Conservation (phyloP, 345 rosid genomes). For the Geranium brycei region DNA sequence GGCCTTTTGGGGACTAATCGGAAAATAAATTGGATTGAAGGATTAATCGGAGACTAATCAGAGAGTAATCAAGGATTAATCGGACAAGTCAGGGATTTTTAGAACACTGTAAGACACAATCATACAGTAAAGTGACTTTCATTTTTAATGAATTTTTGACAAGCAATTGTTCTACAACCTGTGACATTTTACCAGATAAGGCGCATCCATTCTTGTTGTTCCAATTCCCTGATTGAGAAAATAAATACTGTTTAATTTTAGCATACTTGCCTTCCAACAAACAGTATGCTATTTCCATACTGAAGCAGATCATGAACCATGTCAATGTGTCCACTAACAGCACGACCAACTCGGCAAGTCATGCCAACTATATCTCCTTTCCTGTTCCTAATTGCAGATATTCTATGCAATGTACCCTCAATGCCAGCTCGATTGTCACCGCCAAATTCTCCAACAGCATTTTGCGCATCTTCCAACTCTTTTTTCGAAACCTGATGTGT, state of each 20-base stretch:
- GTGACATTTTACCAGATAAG: too few relatives aligned
- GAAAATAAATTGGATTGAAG: too few relatives aligned
- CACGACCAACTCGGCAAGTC: constrained; percentile 58
- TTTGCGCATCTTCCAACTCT: constrained; percentile 52
- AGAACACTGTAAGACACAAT: too few relatives aligned
- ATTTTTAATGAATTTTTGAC: too few relatives aligned
- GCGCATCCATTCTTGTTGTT: neutral
- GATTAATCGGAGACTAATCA: too few relatives aligned
- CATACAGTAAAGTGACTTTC: too few relatives aligned
- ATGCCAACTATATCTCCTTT: constrained; percentile 45
- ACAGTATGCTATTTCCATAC: constrained; percentile 52
- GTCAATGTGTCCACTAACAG: constrained; percentile 48
- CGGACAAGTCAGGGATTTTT: too few relatives aligned
- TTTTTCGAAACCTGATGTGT: constrained; percentile 41
- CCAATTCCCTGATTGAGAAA: neutral
- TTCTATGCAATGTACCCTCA: constrained; percentile 57
- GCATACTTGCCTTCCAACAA: constrained; percentile 39
- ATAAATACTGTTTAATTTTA: neutral
- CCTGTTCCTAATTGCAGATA: constrained; percentile 48
- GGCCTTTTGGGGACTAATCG: too few relatives aligned
- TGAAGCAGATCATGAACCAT: constrained; percentile 54
- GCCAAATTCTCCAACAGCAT: constrained; percentile 45
- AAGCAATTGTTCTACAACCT: too few relatives aligned
- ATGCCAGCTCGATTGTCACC: constrained; percentile 59
- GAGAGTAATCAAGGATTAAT: too few relatives aligned